phyloP scores from a whole-genome alignment of 805 yeast species.

The Saccharomycopsis olivae region DNA sequence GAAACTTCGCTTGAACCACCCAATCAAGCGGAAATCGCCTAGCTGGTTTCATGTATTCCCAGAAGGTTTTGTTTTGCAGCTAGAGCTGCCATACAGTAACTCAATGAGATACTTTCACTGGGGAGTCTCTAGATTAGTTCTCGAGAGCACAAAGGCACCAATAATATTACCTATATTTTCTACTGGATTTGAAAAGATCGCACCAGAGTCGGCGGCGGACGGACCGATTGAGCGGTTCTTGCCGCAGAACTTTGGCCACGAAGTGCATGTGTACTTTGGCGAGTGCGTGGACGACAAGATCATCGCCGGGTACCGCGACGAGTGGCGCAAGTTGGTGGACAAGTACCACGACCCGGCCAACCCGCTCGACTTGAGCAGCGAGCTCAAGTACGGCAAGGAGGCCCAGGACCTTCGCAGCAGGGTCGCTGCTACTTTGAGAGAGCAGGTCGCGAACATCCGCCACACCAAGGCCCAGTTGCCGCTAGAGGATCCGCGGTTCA shows the following conservation, averaged over 20 bases:
- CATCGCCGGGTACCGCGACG: constrained; percentile 49
- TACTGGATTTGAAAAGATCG: constrained; percentile 77
- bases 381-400: constrained; percentile 50
- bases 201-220: constrained; percentile 61
- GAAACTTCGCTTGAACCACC: constrained; percentile 21
- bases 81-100: constrained; percentile 65
- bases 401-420: constrained; percentile 59
- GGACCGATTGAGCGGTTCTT: constrained; percentile 44
- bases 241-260: constrained; percentile 57
- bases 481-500: constrained; percentile 61
- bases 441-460: constrained; percentile 42
- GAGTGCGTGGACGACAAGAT: constrained; percentile 50
- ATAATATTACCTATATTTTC: constrained; percentile 79
- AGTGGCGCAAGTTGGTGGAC: constrained; percentile 58
- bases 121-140: constrained; percentile 80
- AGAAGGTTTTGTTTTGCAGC: constrained; percentile 86
- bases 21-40: constrained; percentile 51
- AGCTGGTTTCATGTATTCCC: constrained; percentile 95
- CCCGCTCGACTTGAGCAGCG: constrained; percentile 49
- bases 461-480: constrained; percentile 27
- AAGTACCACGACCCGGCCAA: constrained; percentile 39
- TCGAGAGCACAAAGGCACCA: constrained; percentile 79
- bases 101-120: constrained; percentile 93
- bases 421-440: constrained; percentile 60
- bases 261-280: constrained; percentile 63